Evolutionary conservation across 164 flowering plant genomes (phyloP).

Genomic region (Platanus orientalis): DNA sequence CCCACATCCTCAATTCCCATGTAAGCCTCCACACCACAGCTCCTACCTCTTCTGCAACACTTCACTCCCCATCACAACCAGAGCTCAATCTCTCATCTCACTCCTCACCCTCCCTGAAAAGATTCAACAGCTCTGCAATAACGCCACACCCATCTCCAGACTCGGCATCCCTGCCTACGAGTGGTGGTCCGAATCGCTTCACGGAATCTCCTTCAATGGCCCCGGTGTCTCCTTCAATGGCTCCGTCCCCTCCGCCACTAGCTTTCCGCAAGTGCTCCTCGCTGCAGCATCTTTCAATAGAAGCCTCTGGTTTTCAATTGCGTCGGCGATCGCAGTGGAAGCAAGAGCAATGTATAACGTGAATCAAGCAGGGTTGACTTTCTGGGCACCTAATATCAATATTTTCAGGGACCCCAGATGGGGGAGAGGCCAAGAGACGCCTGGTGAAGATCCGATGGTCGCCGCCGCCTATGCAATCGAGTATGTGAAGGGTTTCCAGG

Average conservation of each 20-base stretch:
- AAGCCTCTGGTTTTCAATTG: slow-evolving; percentile 53
- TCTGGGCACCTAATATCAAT: slow-evolving; percentile 80
- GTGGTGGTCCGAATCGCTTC: slow-evolving; percentile 92
- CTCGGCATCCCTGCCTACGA: slow-evolving; percentile 67
- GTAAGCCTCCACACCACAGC: slow-evolving; percentile 40
- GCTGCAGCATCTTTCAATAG: slow-evolving; percentile 60
- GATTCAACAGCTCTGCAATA: slow-evolving; percentile 58
- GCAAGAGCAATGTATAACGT: slow-evolving; percentile 74
- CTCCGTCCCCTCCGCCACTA: slow-evolving; percentile 46
- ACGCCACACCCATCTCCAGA: slow-evolving; percentile 44
- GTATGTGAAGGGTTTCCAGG: slow-evolving; percentile 71
- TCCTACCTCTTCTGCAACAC: slow-evolving; percentile 63
- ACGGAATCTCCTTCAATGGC: slow-evolving; percentile 72
- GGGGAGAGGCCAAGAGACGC: slow-evolving; percentile 95
- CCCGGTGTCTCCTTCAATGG: slow-evolving; percentile 75
- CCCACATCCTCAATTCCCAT: slow-evolving; percentile 37
- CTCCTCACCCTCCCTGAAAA: slow-evolving; percentile 63
- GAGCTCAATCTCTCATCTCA: slow-evolving; percentile 62
- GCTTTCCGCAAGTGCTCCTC: slow-evolving; percentile 70
- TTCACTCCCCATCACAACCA: slow-evolving; percentile 39
- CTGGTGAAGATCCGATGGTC: slow-evolving; percentile 83
- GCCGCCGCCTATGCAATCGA: slow-evolving; percentile 54
- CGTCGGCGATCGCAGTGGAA: slow-evolving; percentile 49
- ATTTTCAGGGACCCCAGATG: slow-evolving; percentile 88
- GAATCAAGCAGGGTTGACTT: slow-evolving; percentile 79